phyloP scores from a whole-genome alignment of 306 rosid species.

The Heteromeles arbutifolia region DNA sequence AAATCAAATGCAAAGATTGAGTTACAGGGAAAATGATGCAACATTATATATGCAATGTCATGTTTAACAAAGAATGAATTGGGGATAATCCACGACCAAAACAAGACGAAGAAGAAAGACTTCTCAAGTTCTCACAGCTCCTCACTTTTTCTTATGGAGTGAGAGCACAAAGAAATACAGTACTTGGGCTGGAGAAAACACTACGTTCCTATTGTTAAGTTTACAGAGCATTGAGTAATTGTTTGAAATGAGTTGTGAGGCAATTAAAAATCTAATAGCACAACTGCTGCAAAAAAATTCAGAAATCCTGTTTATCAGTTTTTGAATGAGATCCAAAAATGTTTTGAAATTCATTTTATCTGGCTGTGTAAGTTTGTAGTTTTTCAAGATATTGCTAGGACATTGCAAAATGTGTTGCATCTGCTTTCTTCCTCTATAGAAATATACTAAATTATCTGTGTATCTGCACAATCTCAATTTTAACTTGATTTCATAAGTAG shows the following conservation, averaged over 20 bases:
- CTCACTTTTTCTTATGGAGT: not conserved
- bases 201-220: not conserved
- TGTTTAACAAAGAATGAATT: not conserved
- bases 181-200: not conserved
- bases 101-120: not conserved
- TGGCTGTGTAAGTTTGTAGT: not conserved
- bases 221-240: not conserved
- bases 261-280: not conserved
- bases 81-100: not conserved
- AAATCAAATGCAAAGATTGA: slow-evolving; percentile 7
- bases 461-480: not conserved
- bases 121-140: not conserved
- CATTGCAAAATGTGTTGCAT: not conserved
- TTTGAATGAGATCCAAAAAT: not conserved
- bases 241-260: not conserved
- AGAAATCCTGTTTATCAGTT: not conserved
- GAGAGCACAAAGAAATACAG: not conserved
- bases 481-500: not conserved
- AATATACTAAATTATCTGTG: not conserved
- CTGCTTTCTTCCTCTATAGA: not conserved
- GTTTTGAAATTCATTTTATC: not conserved
- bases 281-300: not conserved
- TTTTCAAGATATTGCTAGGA: not conserved
- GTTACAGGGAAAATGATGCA: not conserved
- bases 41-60: not conserved